These are phyloP conservation scores for Aspergillus sp. DNA, from an alignment of 2,329 filamentous ascomycete genomes.

Conservation along the genomic window DNA sequence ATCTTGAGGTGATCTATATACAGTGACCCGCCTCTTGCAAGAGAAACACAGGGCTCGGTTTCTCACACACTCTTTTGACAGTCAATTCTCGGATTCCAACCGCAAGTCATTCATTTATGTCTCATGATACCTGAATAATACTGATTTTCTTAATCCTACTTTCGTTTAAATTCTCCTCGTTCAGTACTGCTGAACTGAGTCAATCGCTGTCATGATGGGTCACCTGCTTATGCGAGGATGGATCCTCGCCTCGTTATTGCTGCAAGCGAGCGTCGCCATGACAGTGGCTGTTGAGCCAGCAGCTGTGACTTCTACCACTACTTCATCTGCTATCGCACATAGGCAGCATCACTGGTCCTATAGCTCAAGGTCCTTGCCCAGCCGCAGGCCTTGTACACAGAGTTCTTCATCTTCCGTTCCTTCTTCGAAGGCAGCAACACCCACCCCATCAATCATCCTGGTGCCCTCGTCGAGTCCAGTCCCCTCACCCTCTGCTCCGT, in stretches of 20 bases:
- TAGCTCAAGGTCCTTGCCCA: not conserved
- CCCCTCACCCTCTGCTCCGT: not conserved
- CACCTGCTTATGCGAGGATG: not conserved
- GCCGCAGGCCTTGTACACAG: not conserved
- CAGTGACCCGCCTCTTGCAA: not conserved
- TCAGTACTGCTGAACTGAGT: too few species aligned
- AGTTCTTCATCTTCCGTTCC: not conserved
- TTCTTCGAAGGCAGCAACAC: not conserved
- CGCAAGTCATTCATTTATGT: not conserved
- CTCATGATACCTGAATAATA: not conserved
- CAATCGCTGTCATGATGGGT: not conserved
- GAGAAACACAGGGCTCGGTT: not conserved
- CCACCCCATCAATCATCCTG: not conserved
- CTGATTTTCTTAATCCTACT: not conserved
- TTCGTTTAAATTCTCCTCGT: too few species aligned
- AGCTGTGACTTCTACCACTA: not conserved
- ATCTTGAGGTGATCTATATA: not conserved
- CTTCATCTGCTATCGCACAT: not conserved
- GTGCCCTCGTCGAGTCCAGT: not conserved
- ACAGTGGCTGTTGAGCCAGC: not conserved
- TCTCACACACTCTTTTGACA: not conserved
- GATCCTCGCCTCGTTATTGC: not conserved
- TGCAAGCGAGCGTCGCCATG: not conserved
- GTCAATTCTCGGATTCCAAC: not conserved
- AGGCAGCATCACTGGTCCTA: slow-evolving; percentile 1